Evolutionary conservation across 1,284 basidiomycete genomes (phyloP), one percentile per base, ranked within the genome.

Genomic region (Irpex sp.): DNA sequence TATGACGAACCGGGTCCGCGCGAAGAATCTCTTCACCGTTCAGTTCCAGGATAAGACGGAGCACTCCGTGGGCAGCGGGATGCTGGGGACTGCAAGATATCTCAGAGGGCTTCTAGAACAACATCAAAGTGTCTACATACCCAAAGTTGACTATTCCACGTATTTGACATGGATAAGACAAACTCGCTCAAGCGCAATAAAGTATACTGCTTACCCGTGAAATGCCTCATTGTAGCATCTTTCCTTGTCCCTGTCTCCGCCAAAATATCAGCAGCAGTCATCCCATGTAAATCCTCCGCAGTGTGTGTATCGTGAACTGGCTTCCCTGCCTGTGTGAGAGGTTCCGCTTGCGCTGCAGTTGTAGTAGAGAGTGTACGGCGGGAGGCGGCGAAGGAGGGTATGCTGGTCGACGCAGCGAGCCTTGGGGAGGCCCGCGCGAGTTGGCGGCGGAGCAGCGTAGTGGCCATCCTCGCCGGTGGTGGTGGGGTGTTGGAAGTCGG

Each of bases 1-100:
- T 47, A 48, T 54, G 37, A 82, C 86, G 67, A 69, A 91, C 91
- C n/a, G 94, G 93, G 76, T 97, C 94, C 49, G 93, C 87, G 62
- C 94, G 88, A 57, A 96, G 81, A 70, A 97, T 94, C 78, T 96
- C 93, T 78, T 99, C 97, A 68, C 97, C 97, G 75, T 99, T 99
- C 71, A 99, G 81, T 78, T 99, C 97, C 67, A 99, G 82, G 75
- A 99, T 99, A 79, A 99, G 86, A 69, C 97, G 93, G 62, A 99
- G 85, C 78, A 99, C 97, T 76, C 97, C 97, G 78, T 99, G 97
- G 37, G 97, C 97, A 65, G 97, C 97, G 63, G 97, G 97, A 83
- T 99, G 97, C 78, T 99, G 97, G 65, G 97, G 96, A 68, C 91
- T 92, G 67, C 54, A 34, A 36, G 31, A 6, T 54, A 26, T 3